A percentile compares a stretch with the other conserved stretches of the same genome.
Conservation (phyloP, 1,139 yeast species). For the Casaregolazyma lundiana region DNA sequence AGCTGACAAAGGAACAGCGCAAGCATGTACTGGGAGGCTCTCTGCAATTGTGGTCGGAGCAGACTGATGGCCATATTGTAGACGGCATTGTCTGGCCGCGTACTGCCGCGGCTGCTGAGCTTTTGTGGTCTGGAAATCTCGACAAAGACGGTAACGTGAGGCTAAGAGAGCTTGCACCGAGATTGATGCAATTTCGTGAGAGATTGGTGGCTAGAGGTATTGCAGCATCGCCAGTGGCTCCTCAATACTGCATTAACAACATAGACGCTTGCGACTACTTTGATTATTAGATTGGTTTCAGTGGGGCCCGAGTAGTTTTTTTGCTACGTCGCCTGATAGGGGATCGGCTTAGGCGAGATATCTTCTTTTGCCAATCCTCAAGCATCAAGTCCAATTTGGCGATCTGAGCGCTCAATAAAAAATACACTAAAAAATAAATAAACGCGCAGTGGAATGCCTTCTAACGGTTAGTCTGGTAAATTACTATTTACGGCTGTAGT, state of each 20-base stretch:
- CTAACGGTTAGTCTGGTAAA: too few relatives aligned
- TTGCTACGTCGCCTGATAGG: too few relatives aligned
- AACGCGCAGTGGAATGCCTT: too few relatives aligned
- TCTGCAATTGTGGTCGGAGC: conserved; percentile 44
- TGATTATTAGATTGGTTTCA: neutral
- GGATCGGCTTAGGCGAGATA: too few relatives aligned
- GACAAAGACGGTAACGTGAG: conserved; percentile 25
- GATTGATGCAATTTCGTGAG: conserved; percentile 15
- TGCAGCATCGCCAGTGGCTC: conserved; percentile 13
- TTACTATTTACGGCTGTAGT: too few relatives aligned
- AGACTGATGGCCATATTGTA: conserved; percentile 37
- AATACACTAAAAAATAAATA: neutral
- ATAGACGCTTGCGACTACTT: conserved; percentile 11
- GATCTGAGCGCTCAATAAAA: too few relatives aligned
- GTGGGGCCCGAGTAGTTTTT: too few relatives aligned
- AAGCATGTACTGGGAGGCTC: conserved; percentile 42
- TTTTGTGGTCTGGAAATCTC: conserved; percentile 43
- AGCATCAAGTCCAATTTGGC: too few relatives aligned
- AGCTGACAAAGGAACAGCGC: conserved; percentile 24
- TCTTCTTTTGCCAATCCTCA: too few relatives aligned
- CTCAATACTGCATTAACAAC: conserved; percentile 13
- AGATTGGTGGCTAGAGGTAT: conserved; percentile 11
- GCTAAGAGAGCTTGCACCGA: conserved; percentile 9
- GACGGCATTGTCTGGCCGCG: conserved; percentile 45
- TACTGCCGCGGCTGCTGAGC: conserved; percentile 44